phyloP scores from a whole-genome alignment of 495 filamentous ascomycete species.

The Podospora sp. region DNA sequence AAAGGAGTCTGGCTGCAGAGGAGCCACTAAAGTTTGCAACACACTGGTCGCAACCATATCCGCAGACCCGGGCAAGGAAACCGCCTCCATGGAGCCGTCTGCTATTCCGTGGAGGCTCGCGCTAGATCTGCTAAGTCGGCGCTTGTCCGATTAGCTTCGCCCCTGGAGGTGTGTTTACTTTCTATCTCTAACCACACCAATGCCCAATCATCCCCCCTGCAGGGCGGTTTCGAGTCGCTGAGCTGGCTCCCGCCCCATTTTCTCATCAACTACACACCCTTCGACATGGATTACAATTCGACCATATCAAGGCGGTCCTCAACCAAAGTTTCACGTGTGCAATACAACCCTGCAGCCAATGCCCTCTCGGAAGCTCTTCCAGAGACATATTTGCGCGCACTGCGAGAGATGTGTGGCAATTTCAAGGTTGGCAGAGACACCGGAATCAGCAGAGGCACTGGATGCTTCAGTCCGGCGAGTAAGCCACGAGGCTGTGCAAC shows the following conservation, averaged over 20 bases:
- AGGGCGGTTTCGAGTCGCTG: no score
- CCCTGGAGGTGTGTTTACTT: background rate
- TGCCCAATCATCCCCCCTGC: no score
- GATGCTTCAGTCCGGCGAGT: background rate
- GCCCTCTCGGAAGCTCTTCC: background rate
- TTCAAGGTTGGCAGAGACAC: background rate
- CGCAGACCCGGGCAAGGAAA: background rate
- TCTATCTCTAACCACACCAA: background rate
- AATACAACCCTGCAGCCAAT: background rate
- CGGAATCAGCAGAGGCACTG: background rate
- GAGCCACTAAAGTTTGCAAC: background rate
- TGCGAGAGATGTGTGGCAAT: background rate
- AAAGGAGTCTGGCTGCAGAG: background rate
- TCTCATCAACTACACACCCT: no score
- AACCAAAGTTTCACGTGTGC: background rate
- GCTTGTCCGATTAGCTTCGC: background rate
- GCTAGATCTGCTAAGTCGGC: background rate
- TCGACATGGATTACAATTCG: no score
- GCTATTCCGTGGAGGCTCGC: background rate
- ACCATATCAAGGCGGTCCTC: no score
- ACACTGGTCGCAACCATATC: background rate
- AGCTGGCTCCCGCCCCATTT: no score
- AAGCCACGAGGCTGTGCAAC: conserved; percentile 20
- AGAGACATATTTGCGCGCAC: background rate
- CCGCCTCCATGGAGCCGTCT: background rate